Evolutionary conservation across 2,329 filamentous ascomycete species (phyloP).

Genomic region (Fusarium lateritium): DNA sequence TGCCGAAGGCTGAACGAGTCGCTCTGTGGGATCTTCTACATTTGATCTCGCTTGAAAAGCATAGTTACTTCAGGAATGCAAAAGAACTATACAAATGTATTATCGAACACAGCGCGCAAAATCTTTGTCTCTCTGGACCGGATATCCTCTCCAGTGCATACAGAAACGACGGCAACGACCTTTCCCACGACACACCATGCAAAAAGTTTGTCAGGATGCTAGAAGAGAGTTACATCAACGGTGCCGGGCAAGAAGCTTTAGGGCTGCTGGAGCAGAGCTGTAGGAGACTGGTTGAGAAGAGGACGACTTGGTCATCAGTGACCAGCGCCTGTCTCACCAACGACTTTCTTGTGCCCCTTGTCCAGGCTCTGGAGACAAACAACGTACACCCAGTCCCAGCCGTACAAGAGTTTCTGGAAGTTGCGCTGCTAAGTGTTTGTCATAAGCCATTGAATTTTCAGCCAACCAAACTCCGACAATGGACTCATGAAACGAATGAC

Average conservation of each 20-base stretch:
- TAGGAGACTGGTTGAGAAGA: background rate
- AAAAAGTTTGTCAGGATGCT: background rate
- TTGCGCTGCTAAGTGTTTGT: background rate
- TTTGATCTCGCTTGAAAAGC: background rate
- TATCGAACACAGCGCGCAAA: background rate
- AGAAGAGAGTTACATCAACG: background rate
- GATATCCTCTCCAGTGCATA: background rate
- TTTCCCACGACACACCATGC: background rate
- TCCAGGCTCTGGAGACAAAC: background rate
- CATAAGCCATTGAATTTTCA: conserved; percentile 6
- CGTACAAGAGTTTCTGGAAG: conserved; percentile 7
- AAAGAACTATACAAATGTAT: conserved; percentile 5
- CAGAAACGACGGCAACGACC: background rate
- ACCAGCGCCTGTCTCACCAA: background rate
- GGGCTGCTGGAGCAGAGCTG: conserved; percentile 17
- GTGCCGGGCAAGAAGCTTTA: background rate
- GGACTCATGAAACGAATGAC: conserved; percentile 5
- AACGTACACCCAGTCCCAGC: background rate
- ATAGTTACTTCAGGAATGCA: background rate
- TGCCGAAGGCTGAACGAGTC: background rate
- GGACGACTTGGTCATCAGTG: background rate
- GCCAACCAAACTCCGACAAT: conserved; percentile 4
- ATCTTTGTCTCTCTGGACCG: conserved; percentile 1
- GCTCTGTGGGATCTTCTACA: conserved; percentile 7
- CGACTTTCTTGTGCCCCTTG: background rate